A percentile compares a stretch with the other conserved stretches of the same genome.
Conservation (phyloP, 2,329 filamentous ascomycete genomes). For the Pseudogymnoascus destructans region DNA sequence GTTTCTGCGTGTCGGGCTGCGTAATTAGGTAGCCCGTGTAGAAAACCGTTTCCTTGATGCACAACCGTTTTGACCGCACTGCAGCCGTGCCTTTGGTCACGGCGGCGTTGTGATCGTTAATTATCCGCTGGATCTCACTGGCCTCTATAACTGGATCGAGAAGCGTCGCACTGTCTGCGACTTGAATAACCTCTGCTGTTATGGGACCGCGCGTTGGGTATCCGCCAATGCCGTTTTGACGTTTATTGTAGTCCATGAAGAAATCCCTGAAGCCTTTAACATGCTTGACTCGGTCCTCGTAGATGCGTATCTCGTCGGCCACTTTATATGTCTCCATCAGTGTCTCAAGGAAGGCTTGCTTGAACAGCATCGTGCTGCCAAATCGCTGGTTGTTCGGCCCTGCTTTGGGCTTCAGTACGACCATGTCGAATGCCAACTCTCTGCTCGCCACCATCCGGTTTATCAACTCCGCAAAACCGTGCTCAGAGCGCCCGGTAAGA, state of each 20-base stretch:
- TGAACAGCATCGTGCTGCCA: slow-evolving; percentile 77
- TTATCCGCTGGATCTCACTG: slow-evolving; percentile 74
- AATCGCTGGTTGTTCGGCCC: slow-evolving; percentile 72
- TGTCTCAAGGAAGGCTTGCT: slow-evolving; percentile 68
- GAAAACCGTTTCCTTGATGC: slow-evolving; percentile 76
- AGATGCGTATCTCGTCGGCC: slow-evolving; percentile 70
- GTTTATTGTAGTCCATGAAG: slow-evolving; percentile 62
- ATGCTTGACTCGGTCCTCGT: slow-evolving; percentile 53
- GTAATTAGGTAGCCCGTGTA: slow-evolving; percentile 86
- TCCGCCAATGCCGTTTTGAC: slow-evolving; percentile 35
- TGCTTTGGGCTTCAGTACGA: slow-evolving; percentile 73
- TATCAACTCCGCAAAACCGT: slow-evolving; percentile 63
- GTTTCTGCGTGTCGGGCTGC: slow-evolving; percentile 54
- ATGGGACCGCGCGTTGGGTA: slow-evolving; percentile 50
- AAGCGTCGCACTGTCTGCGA: slow-evolving; percentile 59
- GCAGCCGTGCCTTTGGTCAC: slow-evolving; percentile 29
- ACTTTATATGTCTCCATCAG: slow-evolving; percentile 75
- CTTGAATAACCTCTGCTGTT: slow-evolving; percentile 69
- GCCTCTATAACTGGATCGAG: slow-evolving; percentile 71
- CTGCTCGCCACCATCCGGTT: slow-evolving; percentile 69
- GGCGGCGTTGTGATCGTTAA: slow-evolving; percentile 70
- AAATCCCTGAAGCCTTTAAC: slow-evolving; percentile 77
- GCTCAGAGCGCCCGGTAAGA: slow-evolving; percentile 73
- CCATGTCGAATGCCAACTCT: slow-evolving; percentile 73
- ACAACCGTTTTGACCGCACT: slow-evolving; percentile 34